phyloP scores from a whole-genome alignment of 345 rosid genomes.

The Theobroma cacao region DNA sequence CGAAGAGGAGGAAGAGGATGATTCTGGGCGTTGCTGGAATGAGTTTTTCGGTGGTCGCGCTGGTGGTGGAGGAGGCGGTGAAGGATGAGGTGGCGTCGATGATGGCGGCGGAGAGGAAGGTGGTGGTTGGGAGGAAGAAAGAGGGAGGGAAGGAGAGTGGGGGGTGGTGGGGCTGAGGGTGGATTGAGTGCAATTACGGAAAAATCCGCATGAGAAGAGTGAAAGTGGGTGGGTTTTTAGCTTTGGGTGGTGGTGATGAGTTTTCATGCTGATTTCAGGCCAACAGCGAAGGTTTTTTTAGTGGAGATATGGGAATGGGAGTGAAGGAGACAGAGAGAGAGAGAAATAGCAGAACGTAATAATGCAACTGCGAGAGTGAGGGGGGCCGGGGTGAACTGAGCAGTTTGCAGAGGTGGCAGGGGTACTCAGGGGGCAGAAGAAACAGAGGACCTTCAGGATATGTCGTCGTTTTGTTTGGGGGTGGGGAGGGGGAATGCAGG shows the following conservation, averaged over 20 bases:
- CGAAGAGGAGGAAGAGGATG: constrained; percentile 73
- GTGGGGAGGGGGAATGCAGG: neutral
- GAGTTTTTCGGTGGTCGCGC: constrained; percentile 29
- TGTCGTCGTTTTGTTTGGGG: constrained; percentile 8
- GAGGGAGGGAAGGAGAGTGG: constrained; percentile 38
- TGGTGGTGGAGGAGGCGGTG: constrained; percentile 13
- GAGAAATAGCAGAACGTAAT: constrained; percentile 8
- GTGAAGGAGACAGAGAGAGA: neutral
- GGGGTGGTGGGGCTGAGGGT: constrained; percentile 52
- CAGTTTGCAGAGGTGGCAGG: constrained; percentile 3
- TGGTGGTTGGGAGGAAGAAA: constrained; percentile 24
- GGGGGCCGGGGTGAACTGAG: neutral
- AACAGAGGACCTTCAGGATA: constrained; percentile 9
- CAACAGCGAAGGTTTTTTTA: neutral
- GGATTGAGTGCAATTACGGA: constrained; percentile 74
- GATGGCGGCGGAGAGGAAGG: constrained; percentile 18
- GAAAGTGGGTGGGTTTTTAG: constrained; percentile 67
- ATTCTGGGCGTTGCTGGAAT: constrained; percentile 22
- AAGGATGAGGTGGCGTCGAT: constrained; percentile 30
- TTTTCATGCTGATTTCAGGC: constrained; percentile 33
- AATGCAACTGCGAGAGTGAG: neutral
- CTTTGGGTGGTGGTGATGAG: constrained; percentile 49
- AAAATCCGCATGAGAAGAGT: constrained; percentile 80
- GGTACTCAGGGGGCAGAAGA: neutral
- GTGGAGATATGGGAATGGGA: neutral